These are phyloP conservation scores for Actinomortierella ambigua DNA, from an alignment of 371 early-diverging fungal genomes.

Conservation along the genomic window DNA sequence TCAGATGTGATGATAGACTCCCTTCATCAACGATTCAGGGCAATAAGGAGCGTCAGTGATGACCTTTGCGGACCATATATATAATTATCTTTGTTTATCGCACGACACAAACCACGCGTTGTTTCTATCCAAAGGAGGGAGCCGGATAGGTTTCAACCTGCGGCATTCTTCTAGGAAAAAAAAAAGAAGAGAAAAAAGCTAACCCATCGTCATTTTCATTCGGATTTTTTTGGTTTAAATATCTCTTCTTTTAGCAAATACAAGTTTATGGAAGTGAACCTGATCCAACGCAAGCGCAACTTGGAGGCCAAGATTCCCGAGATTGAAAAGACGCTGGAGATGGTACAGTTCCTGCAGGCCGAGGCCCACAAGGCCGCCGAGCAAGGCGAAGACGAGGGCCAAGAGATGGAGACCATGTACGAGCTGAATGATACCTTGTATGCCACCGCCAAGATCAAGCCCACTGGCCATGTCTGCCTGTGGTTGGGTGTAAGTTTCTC, in stretches of 20 bases:
- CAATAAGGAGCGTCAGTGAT: too few species aligned
- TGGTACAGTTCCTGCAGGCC: slow-evolving; percentile 78
- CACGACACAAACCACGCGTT: too few species aligned
- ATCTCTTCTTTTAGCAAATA: slow-evolving; percentile 77
- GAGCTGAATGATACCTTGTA: slow-evolving; percentile 95
- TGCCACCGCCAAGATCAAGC: slow-evolving; percentile 81
- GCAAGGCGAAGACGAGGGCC: slow-evolving; percentile 68
- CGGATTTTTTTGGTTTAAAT: slow-evolving; percentile 1
- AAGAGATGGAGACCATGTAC: slow-evolving; percentile 77
- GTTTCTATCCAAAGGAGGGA: too few species aligned
- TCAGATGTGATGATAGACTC: too few species aligned
- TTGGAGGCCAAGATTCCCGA: slow-evolving; percentile 96
- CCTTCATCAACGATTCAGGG: too few species aligned
- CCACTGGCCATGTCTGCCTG: slow-evolving; percentile 83
- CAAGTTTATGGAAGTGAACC: slow-evolving; percentile 94
- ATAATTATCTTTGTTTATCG: too few species aligned
- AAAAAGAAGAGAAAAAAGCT: neutral
- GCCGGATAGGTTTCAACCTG: too few species aligned
- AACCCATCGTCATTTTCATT: neutral
- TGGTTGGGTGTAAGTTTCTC: slow-evolving; percentile 89
- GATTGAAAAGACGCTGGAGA: slow-evolving; percentile 89
- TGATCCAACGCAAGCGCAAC: slow-evolving; percentile 79
- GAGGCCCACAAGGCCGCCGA: slow-evolving; percentile 21
- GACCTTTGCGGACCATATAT: too few species aligned
- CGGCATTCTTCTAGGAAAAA: too few species aligned